Base-by-base conservation (phyloP, 495 filamentous ascomycete genomes). In the Usnea hakonensis region DNA sequence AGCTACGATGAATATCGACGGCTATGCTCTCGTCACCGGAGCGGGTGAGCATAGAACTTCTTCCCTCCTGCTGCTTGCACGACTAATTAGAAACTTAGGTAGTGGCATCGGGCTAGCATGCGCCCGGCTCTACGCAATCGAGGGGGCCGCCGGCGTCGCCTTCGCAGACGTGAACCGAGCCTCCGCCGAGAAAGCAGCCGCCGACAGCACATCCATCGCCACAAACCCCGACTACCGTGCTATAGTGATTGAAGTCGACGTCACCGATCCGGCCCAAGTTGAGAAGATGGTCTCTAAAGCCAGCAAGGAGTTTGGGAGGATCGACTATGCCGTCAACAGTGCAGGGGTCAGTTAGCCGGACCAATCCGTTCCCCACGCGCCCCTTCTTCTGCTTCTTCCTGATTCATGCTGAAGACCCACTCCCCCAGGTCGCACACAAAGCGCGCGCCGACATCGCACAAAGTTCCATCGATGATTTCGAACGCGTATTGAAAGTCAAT, bases 131-230 rank as follows among this genome's bases (percentile, higher is more conserved):
- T n/a, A n/a, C n/a, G n/a, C n/a, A n/a, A n/a, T n/a, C n/a, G n/a
- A n/a, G n/a, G n/a, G n/a, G n/a, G n/a, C n/a, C n/a, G 37, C 56
- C 3, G 73, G 73, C 4, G 50, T 77, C 16, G 60, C 69, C 3
- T 65, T 78, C n/a, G 72, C 74, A 32, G 76, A 78, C 60, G 61
- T 76, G 21, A 66, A 76, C 48, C 26, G 68, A 11, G 57, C 69
- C 38, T 36, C 64, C 3, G 72, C 72, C 1, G 38, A 68, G 33
- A 44, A 44, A 5, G 65, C 67, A 21, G 68, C 66, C 7, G 61
- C 66, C 8, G 72, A 74, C 41, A 64, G 63, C 26, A 65, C 56
- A 16, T 63, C 64, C 7, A 33, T 48, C 28, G 73, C 75, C 5
- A 68, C 55, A 14, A 70, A 69, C 30, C 66, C 70, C 1, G 13